A percentile compares a stretch with the other conserved stretches of the same genome.
These are phyloP conservation scores for Trypanosoma avium DNA, from an alignment of 208 protist genomes.

Conservation along the genomic window DNA sequence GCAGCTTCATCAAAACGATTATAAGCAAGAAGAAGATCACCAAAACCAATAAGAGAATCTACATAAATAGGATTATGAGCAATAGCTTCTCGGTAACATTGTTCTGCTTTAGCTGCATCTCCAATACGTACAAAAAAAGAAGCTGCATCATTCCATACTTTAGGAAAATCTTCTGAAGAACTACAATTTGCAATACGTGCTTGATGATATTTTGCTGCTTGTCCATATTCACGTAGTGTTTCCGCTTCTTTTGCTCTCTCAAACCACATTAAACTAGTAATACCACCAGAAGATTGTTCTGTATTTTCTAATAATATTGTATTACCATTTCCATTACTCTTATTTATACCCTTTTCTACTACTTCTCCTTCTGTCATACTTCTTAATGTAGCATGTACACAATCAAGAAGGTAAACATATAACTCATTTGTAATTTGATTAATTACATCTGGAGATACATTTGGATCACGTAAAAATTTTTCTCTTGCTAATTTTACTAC, in stretches of 20 bases:
- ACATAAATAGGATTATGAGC: constrained; percentile 57
- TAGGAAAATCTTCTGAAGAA: constrained; percentile 17
- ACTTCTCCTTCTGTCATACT: constrained; percentile 19
- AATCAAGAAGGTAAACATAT: constrained; percentile 88
- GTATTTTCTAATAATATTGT: background rate
- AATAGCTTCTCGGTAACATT: constrained; percentile 89
- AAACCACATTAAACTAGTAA: constrained; percentile 33
- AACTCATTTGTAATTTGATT: constrained; percentile 78
- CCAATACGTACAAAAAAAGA: constrained; percentile 75
- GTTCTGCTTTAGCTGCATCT: constrained; percentile 82
- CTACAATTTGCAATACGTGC: constrained; percentile 55
- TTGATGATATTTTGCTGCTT: constrained; percentile 77
- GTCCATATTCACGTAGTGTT: constrained; percentile 48
- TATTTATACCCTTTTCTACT: background rate
- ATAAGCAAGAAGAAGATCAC: constrained; percentile 75
- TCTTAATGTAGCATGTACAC: constrained; percentile 70
- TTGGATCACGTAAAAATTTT: constrained; percentile 39
- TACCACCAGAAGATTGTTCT: background rate
- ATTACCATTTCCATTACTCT: background rate
- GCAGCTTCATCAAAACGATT: constrained; percentile 80
- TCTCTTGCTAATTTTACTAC: constrained; percentile 68
- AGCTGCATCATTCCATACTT: constrained; percentile 75
- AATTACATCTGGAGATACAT: constrained; percentile 41
- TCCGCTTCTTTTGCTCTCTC: constrained; percentile 85
- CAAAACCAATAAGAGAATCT: constrained; percentile 74